Percentiles rank a stretch among this genome's conserved stretches.
Evolutionary conservation across 352 stramenopile genomes (phyloP).

Genomic region (Pythium dissimile): DNA sequence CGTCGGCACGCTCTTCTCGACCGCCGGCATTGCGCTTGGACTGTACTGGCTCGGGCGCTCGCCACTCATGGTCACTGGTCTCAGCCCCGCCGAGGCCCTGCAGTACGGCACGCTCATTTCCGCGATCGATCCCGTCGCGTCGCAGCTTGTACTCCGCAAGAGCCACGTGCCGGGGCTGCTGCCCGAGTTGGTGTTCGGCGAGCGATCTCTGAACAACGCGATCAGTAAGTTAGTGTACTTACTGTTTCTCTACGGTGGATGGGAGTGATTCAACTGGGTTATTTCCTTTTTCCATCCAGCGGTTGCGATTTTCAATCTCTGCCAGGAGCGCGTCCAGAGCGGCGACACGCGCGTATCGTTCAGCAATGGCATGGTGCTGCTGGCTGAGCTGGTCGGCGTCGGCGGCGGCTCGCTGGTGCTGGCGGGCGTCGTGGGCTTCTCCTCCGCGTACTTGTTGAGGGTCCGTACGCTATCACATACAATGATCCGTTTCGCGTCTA

Average conservation of each 20-base stretch:
- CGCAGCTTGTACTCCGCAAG: slow-evolving; percentile 88
- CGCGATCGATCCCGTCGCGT: slow-evolving; percentile 91
- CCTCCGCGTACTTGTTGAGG: slow-evolving; percentile 44
- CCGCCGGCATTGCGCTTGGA: slow-evolving; percentile 31
- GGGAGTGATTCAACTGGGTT: background rate
- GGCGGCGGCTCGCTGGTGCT: slow-evolving; percentile 40
- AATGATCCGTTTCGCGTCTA: background rate
- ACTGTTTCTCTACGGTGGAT: background rate
- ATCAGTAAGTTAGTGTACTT: slow-evolving; percentile 36
- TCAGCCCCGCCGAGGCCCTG: slow-evolving; percentile 54
- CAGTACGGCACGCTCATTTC: slow-evolving; percentile 91
- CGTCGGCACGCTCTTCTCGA: slow-evolving; percentile 44
- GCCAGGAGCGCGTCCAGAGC: slow-evolving; percentile 27
- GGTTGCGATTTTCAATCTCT: slow-evolving; percentile 28
- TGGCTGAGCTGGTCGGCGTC: slow-evolving; percentile 25
- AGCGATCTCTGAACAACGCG: slow-evolving; percentile 83
- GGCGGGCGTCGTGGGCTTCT: slow-evolving; percentile 37
- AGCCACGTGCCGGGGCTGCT: slow-evolving; percentile 61
- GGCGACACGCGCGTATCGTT: slow-evolving; percentile 25
- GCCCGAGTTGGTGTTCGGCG: slow-evolving; percentile 88
- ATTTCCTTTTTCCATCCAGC: slow-evolving; percentile 9
- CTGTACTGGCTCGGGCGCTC: slow-evolving; percentile 41
- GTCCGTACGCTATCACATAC: background rate
- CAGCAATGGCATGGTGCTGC: slow-evolving; percentile 11
- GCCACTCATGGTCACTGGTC: slow-evolving; percentile 3